Conservation (phyloP, 192 early-diverging fungal species). For the Umbelopsis vinacea region DNA sequence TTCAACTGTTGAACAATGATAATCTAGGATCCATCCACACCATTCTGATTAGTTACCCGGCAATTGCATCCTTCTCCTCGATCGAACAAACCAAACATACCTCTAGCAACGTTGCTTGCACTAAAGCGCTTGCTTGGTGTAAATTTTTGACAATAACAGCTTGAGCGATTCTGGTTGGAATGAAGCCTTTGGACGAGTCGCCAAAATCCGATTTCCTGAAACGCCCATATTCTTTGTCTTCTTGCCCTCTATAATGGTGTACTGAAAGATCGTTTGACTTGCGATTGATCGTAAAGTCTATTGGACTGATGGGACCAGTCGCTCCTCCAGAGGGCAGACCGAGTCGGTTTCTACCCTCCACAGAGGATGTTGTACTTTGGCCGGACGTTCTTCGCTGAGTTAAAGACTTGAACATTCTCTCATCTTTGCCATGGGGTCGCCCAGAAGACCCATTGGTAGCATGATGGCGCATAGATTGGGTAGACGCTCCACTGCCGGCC, state of each 20-base stretch:
- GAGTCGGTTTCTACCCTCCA: neutral
- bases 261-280: constrained; percentile 1
- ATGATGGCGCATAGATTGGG: constrained; percentile 5
- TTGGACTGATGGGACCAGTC: constrained; percentile 30
- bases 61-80: neutral
- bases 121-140: constrained; percentile 25
- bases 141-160: constrained; percentile 27
- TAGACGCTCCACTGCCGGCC: constrained; percentile 2
- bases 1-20: constrained; percentile 37
- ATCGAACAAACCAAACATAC: constrained; percentile 2
- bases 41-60: neutral
- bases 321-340: too few relatives aligned
- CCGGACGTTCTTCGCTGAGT: neutral
- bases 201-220: constrained; percentile 14
- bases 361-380: neutral
- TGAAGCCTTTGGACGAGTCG: neutral
- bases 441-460: neutral
- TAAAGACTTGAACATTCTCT: neutral
- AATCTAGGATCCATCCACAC: neutral
- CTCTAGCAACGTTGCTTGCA: constrained; percentile 35
- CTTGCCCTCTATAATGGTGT: constrained; percentile 9
- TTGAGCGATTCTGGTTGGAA: constrained; percentile 23
- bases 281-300: constrained; percentile 34
- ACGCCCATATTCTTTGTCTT: constrained; percentile 21
- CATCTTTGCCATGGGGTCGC: neutral